phyloP scores from a whole-genome alignment of 345 rosid species.

The Eucalyptus regnans region DNA sequence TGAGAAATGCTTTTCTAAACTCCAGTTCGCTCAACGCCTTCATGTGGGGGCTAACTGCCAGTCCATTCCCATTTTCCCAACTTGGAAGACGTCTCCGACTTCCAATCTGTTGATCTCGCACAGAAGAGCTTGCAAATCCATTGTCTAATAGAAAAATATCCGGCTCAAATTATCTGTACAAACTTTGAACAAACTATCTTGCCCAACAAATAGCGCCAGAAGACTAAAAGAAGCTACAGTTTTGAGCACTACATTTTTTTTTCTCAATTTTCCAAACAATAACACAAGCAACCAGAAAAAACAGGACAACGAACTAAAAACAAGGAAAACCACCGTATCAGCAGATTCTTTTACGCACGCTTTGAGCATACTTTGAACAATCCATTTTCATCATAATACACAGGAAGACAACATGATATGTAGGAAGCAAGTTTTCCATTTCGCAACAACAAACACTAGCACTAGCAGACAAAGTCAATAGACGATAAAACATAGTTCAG shows the following conservation, averaged over 20 bases:
- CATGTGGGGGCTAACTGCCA: conserved; percentile 11
- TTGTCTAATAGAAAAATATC: not conserved
- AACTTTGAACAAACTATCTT: not conserved
- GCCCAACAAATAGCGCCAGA: not conserved
- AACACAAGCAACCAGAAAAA: not conserved
- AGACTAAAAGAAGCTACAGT: not conserved
- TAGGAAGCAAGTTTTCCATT: not conserved
- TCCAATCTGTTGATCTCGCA: not conserved
- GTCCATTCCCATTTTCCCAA: not conserved
- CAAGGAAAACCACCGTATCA: not conserved
- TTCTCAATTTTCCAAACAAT: not conserved
- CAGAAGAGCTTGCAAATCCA: not conserved
- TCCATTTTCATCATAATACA: not conserved
- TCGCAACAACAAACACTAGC: not conserved
- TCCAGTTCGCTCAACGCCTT: conserved; percentile 51
- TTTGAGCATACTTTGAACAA: not conserved
- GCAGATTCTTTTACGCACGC: not conserved
- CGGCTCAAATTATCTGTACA: not conserved
- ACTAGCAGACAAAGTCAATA: not conserved
- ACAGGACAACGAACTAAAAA: not conserved
- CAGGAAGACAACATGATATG: not conserved
- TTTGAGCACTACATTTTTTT: not conserved
- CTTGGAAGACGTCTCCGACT: not conserved
- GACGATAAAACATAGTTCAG: not conserved
- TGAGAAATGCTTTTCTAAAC: conserved; percentile 46